Percentiles rank a stretch among this genome's conserved stretches.
Evolutionary conservation across 352 stramenopile species (phyloP).

Genomic region (Saprolegnia parasitica): DNA sequence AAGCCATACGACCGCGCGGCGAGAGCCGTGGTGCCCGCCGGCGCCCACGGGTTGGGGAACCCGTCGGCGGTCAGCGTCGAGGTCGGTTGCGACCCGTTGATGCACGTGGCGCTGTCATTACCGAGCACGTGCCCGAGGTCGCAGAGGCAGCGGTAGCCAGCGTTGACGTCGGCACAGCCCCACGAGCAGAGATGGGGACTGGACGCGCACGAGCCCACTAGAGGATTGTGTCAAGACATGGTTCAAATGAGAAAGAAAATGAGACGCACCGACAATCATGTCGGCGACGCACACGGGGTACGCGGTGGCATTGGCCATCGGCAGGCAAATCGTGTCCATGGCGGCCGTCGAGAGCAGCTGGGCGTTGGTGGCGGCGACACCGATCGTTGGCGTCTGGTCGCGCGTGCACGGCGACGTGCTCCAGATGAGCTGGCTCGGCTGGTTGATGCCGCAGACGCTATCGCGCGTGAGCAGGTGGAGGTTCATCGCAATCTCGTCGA

Average conservation of each 20-base stretch:
- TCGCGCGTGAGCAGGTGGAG: background rate
- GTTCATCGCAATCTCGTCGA: background rate
- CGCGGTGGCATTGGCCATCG: background rate
- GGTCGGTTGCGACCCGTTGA: no score
- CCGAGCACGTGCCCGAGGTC: background rate
- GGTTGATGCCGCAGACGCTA: background rate
- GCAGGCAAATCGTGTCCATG: background rate
- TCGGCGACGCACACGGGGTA: constrained; percentile 10
- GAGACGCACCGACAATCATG: background rate
- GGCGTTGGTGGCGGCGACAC: background rate
- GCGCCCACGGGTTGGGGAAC: background rate
- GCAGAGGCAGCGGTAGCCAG: background rate
- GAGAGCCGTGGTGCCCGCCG: background rate
- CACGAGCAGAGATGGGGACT: background rate
- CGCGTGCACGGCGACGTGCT: background rate
- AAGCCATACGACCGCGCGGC: background rate
- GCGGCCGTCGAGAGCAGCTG: constrained; percentile 7
- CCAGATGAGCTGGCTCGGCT: background rate
- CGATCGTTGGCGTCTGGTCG: constrained; percentile 9
- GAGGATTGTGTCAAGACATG: background rate
- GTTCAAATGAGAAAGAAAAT: no score
- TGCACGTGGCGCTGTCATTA: background rate
- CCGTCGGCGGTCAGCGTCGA: background rate
- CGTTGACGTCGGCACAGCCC: background rate
- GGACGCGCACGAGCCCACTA: background rate